Percentiles rank a stretch among this genome's conserved stretches.
Evolutionary conservation across 768 basidiomycete genomes (phyloP).

Genomic region (Dacryopinax primogenitus): DNA sequence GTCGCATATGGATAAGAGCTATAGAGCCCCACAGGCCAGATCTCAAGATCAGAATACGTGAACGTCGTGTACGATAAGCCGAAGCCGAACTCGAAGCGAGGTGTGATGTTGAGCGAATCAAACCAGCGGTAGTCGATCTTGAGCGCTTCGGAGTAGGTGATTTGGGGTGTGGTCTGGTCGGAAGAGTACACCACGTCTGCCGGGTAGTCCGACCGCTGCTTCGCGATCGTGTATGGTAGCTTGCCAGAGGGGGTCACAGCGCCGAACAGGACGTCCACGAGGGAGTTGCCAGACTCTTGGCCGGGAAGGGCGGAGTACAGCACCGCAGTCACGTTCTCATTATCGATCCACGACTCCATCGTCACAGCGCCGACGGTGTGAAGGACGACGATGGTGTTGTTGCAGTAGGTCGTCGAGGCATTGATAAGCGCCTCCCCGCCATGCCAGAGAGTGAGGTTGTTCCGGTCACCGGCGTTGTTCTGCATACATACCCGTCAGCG

Average conservation of each 20-base stretch:
- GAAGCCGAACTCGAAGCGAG: slow-evolving; percentile 65
- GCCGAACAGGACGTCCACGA: slow-evolving; percentile 63
- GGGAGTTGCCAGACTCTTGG: slow-evolving; percentile 54
- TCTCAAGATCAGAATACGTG: slow-evolving; percentile 46
- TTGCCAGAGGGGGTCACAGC: slow-evolving; percentile 54
- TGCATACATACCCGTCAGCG: neutral
- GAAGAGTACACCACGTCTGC: slow-evolving; percentile 35
- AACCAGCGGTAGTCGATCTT: slow-evolving; percentile 60
- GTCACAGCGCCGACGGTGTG: slow-evolving; percentile 51
- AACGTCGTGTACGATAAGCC: slow-evolving; percentile 80
- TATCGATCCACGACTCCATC: slow-evolving; percentile 27
- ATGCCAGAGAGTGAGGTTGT: slow-evolving; percentile 52
- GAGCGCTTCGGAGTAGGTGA: slow-evolving; percentile 45
- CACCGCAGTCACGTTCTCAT: slow-evolving; percentile 30
- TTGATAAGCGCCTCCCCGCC: slow-evolving; percentile 55
- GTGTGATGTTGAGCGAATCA: slow-evolving; percentile 41
- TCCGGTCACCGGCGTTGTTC: slow-evolving; percentile 52
- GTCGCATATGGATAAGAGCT: neutral
- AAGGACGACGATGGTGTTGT: slow-evolving; percentile 64
- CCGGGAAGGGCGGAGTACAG: slow-evolving; percentile 41
- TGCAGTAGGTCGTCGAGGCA: slow-evolving; percentile 48
- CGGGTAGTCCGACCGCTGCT: slow-evolving; percentile 44
- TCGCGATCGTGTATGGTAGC: slow-evolving; percentile 66
- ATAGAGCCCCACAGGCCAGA: slow-evolving; percentile 21
- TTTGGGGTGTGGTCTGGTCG: slow-evolving; percentile 31